phyloP scores from a whole-genome alignment of 805 yeast genomes.

The Scheffersomyces spartinae region DNA sequence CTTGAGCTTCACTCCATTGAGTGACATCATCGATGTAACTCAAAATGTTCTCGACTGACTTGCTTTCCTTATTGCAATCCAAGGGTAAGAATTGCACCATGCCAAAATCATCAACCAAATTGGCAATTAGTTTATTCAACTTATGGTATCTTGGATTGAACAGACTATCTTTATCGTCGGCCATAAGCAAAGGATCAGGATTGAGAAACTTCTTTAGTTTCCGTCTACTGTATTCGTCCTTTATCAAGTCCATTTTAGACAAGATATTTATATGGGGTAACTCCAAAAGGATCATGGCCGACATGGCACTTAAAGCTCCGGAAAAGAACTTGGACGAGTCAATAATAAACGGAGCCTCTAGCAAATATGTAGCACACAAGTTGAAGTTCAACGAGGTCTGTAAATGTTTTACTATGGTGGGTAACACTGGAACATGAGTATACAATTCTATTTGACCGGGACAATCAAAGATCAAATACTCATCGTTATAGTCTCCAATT shows the following conservation, averaged over 20 bases:
- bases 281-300: conserved; percentile 92
- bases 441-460: conserved; percentile 96
- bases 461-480: conserved; percentile 87
- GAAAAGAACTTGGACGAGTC: conserved; percentile 89
- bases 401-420: conserved; percentile 78
- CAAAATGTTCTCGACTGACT: conserved; percentile 68
- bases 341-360: conserved; percentile 90
- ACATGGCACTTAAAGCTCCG: conserved; percentile 95
- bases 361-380: conserved; percentile 81
- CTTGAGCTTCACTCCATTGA: conserved; percentile 95
- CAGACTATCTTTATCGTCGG: conserved; percentile 35
- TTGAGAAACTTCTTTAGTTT: conserved; percentile 75
- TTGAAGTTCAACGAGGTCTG: conserved; percentile 71
- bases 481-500: conserved; percentile 92
- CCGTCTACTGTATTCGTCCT: conserved; percentile 63
- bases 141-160: conserved; percentile 49
- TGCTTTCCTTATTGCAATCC: conserved; percentile 57
- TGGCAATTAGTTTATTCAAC: conserved; percentile 74
- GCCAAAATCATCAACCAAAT: conserved; percentile 91
- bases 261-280: conserved; percentile 89
- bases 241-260: conserved; percentile 78
- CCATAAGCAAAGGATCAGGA: conserved; percentile 79
- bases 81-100: conserved; percentile 96
- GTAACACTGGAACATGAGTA: conserved; percentile 89
- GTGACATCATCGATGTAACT: conserved; percentile 94